phyloP scores from a whole-genome alignment of 169 alveolate species.

The Plasmodium knowlesi region DNA sequence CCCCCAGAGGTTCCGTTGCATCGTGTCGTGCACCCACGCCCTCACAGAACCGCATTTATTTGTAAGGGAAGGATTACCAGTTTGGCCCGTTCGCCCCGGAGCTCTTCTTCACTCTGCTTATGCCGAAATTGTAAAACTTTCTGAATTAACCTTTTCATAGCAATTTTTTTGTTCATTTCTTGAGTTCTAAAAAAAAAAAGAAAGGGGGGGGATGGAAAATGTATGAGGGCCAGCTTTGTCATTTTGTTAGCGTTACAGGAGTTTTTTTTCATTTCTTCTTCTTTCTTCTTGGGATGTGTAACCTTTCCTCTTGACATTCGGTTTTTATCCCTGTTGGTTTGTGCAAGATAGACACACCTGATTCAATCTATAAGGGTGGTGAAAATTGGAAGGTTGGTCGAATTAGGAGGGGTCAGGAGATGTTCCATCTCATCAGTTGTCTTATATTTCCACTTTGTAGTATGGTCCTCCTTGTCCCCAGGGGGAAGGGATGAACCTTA shows the following conservation, averaged over 20 bases:
- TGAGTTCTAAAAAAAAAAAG: constrained; percentile 50
- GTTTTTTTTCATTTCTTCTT: background rate
- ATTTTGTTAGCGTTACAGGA: background rate
- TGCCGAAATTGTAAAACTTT: constrained; percentile 6
- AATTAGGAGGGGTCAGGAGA: background rate
- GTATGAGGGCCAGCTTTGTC: background rate
- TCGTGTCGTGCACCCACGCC: background rate
- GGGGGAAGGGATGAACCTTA: background rate
- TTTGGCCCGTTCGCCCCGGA: constrained; percentile 44
- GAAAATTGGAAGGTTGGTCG: background rate
- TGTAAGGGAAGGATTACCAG: constrained; percentile 12
- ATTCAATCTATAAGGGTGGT: constrained; percentile 20
- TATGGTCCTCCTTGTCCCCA: background rate
- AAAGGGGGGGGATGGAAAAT: background rate
- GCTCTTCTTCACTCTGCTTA: background rate
- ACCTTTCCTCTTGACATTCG: constrained; percentile 70
- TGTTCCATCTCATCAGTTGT: background rate
- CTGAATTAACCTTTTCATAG: constrained; percentile 45
- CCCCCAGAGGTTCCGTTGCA: background rate
- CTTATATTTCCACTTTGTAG: background rate
- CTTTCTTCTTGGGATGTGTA: background rate
- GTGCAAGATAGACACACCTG: constrained; percentile 55
- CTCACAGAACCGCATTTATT: background rate
- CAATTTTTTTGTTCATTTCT: constrained; percentile 65
- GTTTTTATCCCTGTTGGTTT: constrained; percentile 31